Evolutionary conservation across 2,329 filamentous ascomycete genomes (phyloP), one percentile per base, ranked within the genome.

Genomic region (Aspergillus sp.): DNA sequence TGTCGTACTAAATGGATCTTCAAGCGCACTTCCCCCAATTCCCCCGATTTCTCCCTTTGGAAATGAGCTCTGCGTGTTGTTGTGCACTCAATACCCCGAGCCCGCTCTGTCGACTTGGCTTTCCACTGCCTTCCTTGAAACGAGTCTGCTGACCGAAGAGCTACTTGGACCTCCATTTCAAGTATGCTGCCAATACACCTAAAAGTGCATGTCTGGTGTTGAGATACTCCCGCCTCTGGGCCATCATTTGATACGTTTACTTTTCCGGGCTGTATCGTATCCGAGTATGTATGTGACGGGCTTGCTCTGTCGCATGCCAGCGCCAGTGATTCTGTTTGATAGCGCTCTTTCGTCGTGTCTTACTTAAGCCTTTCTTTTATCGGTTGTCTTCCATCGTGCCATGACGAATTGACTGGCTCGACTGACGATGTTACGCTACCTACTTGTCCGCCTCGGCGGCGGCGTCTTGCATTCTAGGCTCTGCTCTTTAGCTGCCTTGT

Each of bases 1-100:
- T 43, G 38, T 40, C 40, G 39, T 45, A 47, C 47, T 43, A 52
- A 53, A 51, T 58, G 55, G 55, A 56, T 55, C 55, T 55, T 47
- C 48, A 48, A 60, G 56, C 56, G 55, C 53, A 48, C 50, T 33
- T 43, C 40, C 44, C 42, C 40, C 37, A 25, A 44, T 53, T 51
- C 37, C 47, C n/a, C 47, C 47, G 54, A 47, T 52, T 53, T 46
- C 49, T 56, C 49, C 49, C 48, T 53, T 59, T 49, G 53, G 51
- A 55, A 63, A 59, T 59, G 55, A 57, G 61, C 57, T 59, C 56
- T 56, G 52, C 56, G 53, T 55, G 48, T 57, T 55, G 43, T 43
- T 46, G 51, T 57, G 51, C 58, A 56, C 53, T 48, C 53, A 60
- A 61, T 63, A 63, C 59, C 60, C 59, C 56, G 54, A 57, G 52